These are phyloP conservation scores for Leccinum pellstonianum DNA, from an alignment of 768 basidiomycete genomes.

Conservation along the genomic window DNA sequence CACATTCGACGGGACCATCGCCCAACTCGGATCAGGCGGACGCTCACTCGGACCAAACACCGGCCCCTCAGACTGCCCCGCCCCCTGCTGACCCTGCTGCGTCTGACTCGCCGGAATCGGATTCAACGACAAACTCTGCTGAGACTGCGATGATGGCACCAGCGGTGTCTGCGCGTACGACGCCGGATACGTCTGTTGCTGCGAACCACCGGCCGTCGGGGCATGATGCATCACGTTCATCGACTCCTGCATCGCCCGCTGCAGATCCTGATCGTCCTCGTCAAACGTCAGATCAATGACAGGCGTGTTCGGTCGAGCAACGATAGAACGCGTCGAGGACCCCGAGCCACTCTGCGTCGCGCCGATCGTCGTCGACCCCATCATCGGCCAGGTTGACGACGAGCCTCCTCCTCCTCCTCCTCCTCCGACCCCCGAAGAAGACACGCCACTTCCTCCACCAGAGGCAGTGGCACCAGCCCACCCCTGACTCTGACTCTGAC, in stretches of 20 bases:
- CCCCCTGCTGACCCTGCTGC: background rate
- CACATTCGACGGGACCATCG: constrained; percentile 69
- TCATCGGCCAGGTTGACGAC: constrained; percentile 6
- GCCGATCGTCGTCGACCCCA: background rate
- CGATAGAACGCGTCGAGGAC: background rate
- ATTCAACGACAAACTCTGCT: background rate
- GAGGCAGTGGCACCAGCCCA: constrained; percentile 4
- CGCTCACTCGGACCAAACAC: constrained; percentile 61
- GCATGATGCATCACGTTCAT: constrained; percentile 36
- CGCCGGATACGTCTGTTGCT: constrained; percentile 17
- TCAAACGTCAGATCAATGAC: constrained; percentile 64
- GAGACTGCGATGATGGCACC: background rate
- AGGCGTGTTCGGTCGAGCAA: constrained; percentile 28
- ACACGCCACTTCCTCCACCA: background rate
- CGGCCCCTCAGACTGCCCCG: constrained; percentile 32
- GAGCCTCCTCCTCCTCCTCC: background rate
- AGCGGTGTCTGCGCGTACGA: constrained; percentile 16
- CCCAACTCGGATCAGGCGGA: constrained; percentile 65
- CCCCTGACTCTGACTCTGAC: constrained; percentile 16
- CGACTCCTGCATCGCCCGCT: constrained; percentile 53
- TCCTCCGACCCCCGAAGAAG: background rate
- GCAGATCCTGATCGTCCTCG: constrained; percentile 50
- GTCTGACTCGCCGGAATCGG: background rate
- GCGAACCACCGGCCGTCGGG: constrained; percentile 26
- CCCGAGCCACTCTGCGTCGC: background rate